phyloP scores from a whole-genome alignment of 1,139 yeast species.

The Candida sojae region DNA sequence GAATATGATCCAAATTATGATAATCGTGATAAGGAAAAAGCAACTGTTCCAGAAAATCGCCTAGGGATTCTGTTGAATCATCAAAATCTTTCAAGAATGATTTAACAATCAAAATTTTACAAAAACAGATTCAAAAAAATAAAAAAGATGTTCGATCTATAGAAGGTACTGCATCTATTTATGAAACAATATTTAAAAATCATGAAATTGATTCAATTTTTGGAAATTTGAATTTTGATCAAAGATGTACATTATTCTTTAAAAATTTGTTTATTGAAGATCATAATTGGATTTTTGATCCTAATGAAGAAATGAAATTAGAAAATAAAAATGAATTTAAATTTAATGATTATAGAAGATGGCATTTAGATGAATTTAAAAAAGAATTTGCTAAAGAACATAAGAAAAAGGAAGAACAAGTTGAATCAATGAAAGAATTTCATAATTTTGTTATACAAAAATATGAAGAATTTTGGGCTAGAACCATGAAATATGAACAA shows the following conservation, averaged over 20 bases:
- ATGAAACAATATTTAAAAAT: constrained; percentile 16
- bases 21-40: neutral
- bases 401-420: constrained; percentile 11
- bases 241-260: constrained; percentile 35
- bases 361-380: constrained; percentile 18
- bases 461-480: constrained; percentile 15
- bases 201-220: constrained; percentile 17
- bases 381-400: constrained; percentile 20
- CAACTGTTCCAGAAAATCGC: too few species aligned
- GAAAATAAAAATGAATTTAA: constrained; percentile 20
- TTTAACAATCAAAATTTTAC: constrained; percentile 13
- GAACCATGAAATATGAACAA: constrained; percentile 24
- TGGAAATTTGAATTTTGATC: constrained; percentile 18
- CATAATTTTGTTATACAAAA: constrained; percentile 19
- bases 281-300: constrained; percentile 31
- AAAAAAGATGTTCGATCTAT: constrained; percentile 10
- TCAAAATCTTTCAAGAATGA: constrained; percentile 6
- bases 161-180: constrained; percentile 12
- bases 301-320: constrained; percentile 22
- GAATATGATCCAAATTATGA: constrained; percentile 8
- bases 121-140: constrained; percentile 8
- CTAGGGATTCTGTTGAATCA: neutral
- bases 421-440: constrained; percentile 15
- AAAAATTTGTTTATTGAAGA: constrained; percentile 25
- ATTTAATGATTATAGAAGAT: constrained; percentile 16